Evolutionary conservation across 257 asterid genomes (phyloP), one percentile per base, ranked within the genome.

Genomic region (Capsicum baccatum): DNA sequence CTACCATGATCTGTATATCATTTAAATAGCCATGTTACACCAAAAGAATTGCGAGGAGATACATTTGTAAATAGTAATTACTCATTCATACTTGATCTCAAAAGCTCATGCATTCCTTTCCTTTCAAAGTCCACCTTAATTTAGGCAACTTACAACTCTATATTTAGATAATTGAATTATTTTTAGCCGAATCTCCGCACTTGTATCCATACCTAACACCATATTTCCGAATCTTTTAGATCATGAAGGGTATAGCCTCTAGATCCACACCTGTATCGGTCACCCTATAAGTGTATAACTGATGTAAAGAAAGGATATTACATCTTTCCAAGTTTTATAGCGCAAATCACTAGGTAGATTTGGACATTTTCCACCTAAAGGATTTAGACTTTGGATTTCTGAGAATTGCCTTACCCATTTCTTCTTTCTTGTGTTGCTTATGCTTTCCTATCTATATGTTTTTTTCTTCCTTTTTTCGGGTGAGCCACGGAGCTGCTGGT

Each of bases 361-460:
- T 68, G 76, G 76, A 68, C 52, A 68, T 68, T 68, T 11, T 37
- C 52, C 50, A 19, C 52, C 76, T 68, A 37, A 66, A 68, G 76
- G 76, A 68, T 37, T 37, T 68, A 14, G 52, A 37, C 52, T 68
- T 21, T 67, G 37, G 52, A 68, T 37, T 66, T 68, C 76, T 68
- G 76, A 68, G 52, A 68, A 68, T 50, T 39, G 7, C 26, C 17
- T 3, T 68, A 14, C 48, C 76, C 52, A 7, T 67, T 67, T 67
- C 48, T 67, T 37, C 50, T 67, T 67, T 67, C 52, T 68, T 68
- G 76, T 68, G 52, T 21, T 68, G 76, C 76, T 37, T 68, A 37
- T 37, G 42, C 74, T 68, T 15, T 15, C 26, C 26, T 37, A 37
- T 68, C 13, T 15, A 8, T 68, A 68, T 68, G 52, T 8, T 15